A percentile compares a stretch with the other conserved stretches of the same genome.
phyloP scores from a whole-genome alignment of 2,329 filamentous ascomycete species.

The Calonectria fujianensis region DNA sequence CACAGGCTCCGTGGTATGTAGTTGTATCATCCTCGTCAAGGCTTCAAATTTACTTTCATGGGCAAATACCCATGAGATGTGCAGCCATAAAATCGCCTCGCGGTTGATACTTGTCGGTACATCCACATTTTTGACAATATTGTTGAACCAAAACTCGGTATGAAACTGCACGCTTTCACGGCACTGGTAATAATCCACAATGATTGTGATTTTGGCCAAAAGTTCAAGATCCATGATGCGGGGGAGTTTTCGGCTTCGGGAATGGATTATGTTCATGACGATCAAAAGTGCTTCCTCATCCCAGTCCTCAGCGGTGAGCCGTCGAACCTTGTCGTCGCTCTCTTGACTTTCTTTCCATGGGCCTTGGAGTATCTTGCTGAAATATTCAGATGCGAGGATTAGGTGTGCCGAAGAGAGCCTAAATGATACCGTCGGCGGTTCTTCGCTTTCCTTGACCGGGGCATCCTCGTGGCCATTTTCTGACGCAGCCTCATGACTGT shows the following conservation, averaged over 20 bases:
- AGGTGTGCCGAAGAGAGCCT: neutral
- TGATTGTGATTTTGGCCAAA: neutral
- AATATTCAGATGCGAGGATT: neutral
- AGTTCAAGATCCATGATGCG: slow-evolving; percentile 2
- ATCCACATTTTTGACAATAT: neutral
- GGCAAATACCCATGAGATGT: neutral
- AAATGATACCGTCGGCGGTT: neutral
- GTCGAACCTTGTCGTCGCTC: neutral
- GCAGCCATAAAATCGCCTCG: neutral
- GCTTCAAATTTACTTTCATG: neutral
- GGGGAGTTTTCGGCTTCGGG: neutral
- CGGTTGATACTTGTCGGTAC: neutral
- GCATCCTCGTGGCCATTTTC: neutral
- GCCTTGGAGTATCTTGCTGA: neutral
- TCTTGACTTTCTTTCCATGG: slow-evolving; percentile 14
- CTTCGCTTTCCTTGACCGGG: neutral
- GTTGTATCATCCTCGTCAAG: neutral
- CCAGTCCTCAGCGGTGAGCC: slow-evolving; percentile 5
- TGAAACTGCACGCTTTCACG: neutral
- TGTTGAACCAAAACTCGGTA: neutral
- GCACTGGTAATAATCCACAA: slow-evolving; percentile 15
- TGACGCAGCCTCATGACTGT: neutral
- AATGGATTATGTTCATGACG: slow-evolving; percentile 1
- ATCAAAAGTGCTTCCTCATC: neutral
- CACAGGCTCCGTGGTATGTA: neutral